phyloP scores from a whole-genome alignment of 441 rosid genomes.

The Populus hybrid region DNA sequence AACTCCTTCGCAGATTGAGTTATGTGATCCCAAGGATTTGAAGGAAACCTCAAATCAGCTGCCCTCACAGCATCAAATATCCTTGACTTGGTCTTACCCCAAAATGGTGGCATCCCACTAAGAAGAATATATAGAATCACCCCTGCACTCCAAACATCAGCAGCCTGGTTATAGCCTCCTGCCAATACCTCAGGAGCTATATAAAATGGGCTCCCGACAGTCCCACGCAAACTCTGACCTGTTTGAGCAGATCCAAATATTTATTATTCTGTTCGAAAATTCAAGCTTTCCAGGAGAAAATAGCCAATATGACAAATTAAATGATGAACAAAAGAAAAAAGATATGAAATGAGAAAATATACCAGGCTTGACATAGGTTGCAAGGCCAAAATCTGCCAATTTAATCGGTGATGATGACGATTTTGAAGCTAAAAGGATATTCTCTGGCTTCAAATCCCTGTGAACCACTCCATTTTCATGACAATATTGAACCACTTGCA shows the following conservation, averaged over 20 bases:
- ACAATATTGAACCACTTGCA: conserved; percentile 56
- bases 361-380: conserved; percentile 61
- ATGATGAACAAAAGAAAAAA: neutral
- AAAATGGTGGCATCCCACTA: conserved; percentile 63
- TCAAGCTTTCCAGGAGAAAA: conserved; percentile 2
- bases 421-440: conserved; percentile 57
- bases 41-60: conserved; percentile 60
- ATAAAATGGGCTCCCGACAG: conserved; percentile 70
- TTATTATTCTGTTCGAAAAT: conserved; percentile 6
- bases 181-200: conserved; percentile 69
- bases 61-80: conserved; percentile 62
- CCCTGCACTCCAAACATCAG: conserved; percentile 75
- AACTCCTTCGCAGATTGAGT: conserved; percentile 51
- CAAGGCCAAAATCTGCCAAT: conserved; percentile 73
- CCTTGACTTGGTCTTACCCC: conserved; percentile 67
- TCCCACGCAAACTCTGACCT: conserved; percentile 63
- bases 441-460: conserved; percentile 69
- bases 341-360: neutral
- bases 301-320: neutral
- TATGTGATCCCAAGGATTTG: conserved; percentile 49
- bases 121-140: conserved; percentile 66
- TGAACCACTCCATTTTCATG: conserved; percentile 65
- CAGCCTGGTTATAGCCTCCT: conserved; percentile 64
- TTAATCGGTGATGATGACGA: conserved; percentile 55
- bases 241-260: conserved; percentile 18